These are phyloP conservation scores for Nematocida sp. DNA, from an alignment of 371 early-diverging fungal genomes.

Conservation along the genomic window DNA sequence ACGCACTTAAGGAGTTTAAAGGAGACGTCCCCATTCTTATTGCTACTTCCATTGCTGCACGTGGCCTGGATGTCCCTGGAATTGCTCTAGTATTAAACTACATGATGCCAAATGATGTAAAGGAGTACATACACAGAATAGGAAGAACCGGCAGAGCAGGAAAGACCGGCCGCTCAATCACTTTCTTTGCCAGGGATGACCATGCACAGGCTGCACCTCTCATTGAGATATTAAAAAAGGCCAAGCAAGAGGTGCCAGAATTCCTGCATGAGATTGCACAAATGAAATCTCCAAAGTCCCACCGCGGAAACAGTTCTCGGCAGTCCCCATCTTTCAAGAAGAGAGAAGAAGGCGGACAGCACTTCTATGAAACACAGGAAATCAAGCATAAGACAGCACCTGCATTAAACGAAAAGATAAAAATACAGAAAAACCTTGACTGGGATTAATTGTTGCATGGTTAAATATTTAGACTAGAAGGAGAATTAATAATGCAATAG, in stretches of 20 bases:
- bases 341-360: slow-evolving; percentile 18
- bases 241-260: slow-evolving; percentile 83
- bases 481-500: too few relatives aligned
- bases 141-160: slow-evolving; percentile 90
- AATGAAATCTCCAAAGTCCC: neutral
- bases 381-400: slow-evolving; percentile 14
- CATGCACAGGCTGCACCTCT: slow-evolving; percentile 84
- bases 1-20: slow-evolving; percentile 84
- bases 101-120: slow-evolving; percentile 81
- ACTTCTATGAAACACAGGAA: slow-evolving; percentile 9
- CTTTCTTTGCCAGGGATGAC: slow-evolving; percentile 80
- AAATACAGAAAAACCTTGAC: slow-evolving; percentile 22
- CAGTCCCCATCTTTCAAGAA: neutral
- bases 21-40: slow-evolving; percentile 82
- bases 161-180: slow-evolving; percentile 81
- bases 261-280: slow-evolving; percentile 68
- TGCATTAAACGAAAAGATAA: slow-evolving; percentile 3
- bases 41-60: slow-evolving; percentile 90
- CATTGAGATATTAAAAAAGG: slow-evolving; percentile 82
- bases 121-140: slow-evolving; percentile 87
- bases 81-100: slow-evolving; percentile 92
- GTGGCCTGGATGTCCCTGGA: slow-evolving; percentile 89
- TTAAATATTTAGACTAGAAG: too few relatives aligned
- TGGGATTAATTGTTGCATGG: slow-evolving; percentile 8
- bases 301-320: neutral